Evolutionary conservation across 192 early-diverging fungal species (phyloP).

Genomic region (Backusella sp.): DNA sequence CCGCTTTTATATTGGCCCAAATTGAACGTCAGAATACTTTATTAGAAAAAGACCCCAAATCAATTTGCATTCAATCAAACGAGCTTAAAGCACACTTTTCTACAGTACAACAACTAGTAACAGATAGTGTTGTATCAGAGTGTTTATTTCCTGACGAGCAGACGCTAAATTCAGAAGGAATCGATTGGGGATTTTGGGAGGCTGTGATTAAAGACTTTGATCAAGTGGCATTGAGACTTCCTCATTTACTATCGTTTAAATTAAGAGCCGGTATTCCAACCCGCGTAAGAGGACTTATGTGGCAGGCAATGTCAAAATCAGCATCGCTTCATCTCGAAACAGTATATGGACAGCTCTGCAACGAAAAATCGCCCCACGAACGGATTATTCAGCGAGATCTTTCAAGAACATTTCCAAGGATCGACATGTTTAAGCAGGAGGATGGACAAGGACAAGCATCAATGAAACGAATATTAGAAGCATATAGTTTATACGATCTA

Average conservation of each 20-base stretch:
- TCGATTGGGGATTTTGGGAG: conserved; percentile 81
- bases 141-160: conserved; percentile 18
- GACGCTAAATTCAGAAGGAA: conserved; percentile 21
- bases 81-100: conserved; percentile 52
- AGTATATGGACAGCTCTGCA: conserved; percentile 77
- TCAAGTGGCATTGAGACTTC: conserved; percentile 60
- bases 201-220: conserved; percentile 74
- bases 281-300: conserved; percentile 83
- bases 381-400: conserved; percentile 92
- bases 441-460: conserved; percentile 84
- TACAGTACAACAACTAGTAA: conserved; percentile 48
- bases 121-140: background rate
- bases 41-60: conserved; percentile 55
- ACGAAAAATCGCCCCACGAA: conserved; percentile 77
- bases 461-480: conserved; percentile 86
- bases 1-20: conserved; percentile 53
- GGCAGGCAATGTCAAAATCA: conserved; percentile 88
- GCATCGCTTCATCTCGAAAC: conserved; percentile 78
- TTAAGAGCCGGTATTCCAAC: conserved; percentile 78
- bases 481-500: conserved; percentile 91
- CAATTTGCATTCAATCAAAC: conserved; percentile 54
- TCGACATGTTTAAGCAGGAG: conserved; percentile 82
- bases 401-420: conserved; percentile 87
- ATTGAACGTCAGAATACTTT: conserved; percentile 56
- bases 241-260: conserved; percentile 64